Base-by-base conservation (phyloP, 2,329 filamentous ascomycete genomes). In the Trichoderma brevicompactum region DNA sequence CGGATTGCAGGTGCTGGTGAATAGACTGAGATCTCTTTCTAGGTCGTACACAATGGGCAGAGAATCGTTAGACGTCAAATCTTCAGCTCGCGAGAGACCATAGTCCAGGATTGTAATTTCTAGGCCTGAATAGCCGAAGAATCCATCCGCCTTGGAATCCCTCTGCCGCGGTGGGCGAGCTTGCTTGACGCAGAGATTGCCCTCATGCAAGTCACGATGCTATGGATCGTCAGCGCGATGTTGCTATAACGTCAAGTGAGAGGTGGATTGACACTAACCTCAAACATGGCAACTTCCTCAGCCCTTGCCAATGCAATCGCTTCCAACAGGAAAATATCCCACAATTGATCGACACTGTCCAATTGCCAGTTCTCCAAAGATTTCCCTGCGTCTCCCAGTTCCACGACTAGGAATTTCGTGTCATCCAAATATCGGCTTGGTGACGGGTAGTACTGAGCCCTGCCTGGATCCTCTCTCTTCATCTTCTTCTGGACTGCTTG, bases 81-180 rank as follows among this genome's bases (percentile, higher is more conserved):
- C 77, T 36, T 81, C 81, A 2, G 86, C 87, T 17, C 87, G 81
- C 1, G 87, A 89, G 13, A 89, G 79, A 0, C 87, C 87, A 68
- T 89, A 89, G 74, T 89, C 87, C 5, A 89, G 78, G 46, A 89
- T 85, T 0, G 87, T 89, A 53, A 89, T 84, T 64, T 88, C 85
- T 5, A 89, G 77, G 1, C 86, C 86, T 0, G 87, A 89, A 69
- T 80, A 83, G 34, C 86, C 86, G 73, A 87, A 87, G 56, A 79
- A 77, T 2, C 78, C 75, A 0, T 61, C 68, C 3, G 75, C 72
- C 13, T 70, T 70, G 49, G 74, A 68, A 4, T 74, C 73, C 40
- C 73, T 74, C 2, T 75, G 70, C 8, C 71, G 71, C 0, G 79
- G 71, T 2, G 78, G 70, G 2, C 76, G 72, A 0, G 78, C 75